Evolutionary conservation across 768 basidiomycete species (phyloP), one percentile per base, ranked within the genome.

Genomic region (Lactarius akahatsu): DNA sequence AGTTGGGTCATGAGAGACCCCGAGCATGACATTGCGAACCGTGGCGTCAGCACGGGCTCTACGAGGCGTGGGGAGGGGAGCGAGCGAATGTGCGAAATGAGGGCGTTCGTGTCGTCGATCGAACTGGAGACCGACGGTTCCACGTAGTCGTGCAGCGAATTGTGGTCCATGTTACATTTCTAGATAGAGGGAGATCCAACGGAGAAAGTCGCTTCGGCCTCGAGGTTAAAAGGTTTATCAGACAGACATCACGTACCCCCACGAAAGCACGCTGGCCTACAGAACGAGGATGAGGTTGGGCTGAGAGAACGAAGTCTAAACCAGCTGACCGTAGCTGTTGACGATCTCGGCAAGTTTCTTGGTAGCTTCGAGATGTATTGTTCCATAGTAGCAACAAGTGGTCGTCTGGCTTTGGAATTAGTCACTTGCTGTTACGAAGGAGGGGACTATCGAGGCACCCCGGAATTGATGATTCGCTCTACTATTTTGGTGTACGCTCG

Each of bases 1-100:
- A 98, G 80, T 4, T 78, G 76, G 0, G 73, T 57, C 59, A 98
- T 82, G 36, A 96, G 85, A n/a, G 83, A 78, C 15, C 81, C 75
- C 0, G 94, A 86, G 77, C 94, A 96, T 13, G 92, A 88, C 65
- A 98, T 90, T 28, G 96, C 96, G 75, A 98, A 98, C n/a, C 96
- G 91, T 16, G 96, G 96, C 0, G 96, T 98, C 52, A 98, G 78
- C 72, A 94, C 87, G 5, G 96, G 96, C 63, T 91, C 91, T 11
- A 98, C 90, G 8, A 96, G 85, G 1, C 85, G 81, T 79, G 72
- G 67, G 32, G n/a, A 18, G 32, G 83, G 75, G 58, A 93, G 77
- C 5, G 82, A 73, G 45, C 84, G 84, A 72, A 97, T 88, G 77
- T 96, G 78, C 0, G 79, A 65, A 69, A 98, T 87, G 32, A 96